Base-by-base conservation (phyloP, 345 rosid genomes). In the Pistacia atlantica region DNA sequence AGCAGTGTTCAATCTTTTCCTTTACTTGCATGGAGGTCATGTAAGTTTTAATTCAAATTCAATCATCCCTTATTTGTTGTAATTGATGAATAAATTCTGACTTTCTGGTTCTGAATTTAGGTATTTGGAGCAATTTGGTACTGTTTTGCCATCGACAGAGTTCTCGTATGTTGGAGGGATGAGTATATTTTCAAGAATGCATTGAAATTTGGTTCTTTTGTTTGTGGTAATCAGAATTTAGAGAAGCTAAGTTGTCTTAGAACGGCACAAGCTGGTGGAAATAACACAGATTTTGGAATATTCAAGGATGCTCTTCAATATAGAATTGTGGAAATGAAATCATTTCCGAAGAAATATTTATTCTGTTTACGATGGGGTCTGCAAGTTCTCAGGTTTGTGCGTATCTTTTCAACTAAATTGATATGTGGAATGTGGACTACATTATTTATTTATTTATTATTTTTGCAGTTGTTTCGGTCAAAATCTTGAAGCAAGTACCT, bases 381-480 rank as follows among this genome's bases (percentile, higher is more conserved):
- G 35, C 64, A 60, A 60, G 28, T 13, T 28, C 35, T 60, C 64
- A 60, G 64, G 64, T 60, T 22, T 60, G 35, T 25, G 17, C 45
- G 7, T 42, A 42, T 42, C 45, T 42, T 42, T 42, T 10, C 10
- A 51, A 2, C 2, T 52, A 1, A 52, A 1, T 11, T 31, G 66
- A 62, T 62, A n/a, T n/a, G n/a, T n/a, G n/a, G n/a, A n/a, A n/a
- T n/a, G n/a, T n/a, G 35, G 66, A 11, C 0, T 11, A 33, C n/a
- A 5, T 42, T 42, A 42, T 42, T 42, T 62, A 17, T 17, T 2
- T 25, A 31, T 5, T 11, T 28, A 31, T 11, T 28, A 31, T 0
- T 65, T 65, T 20, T 65, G 37, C 63, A 75, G 55, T 37, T 16
- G 37, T 35, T 66, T 71, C 1, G 74, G 75, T 3, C 65, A 57